Base-by-base conservation (phyloP, 495 filamentous ascomycete species). In the Cryomyces antarcticus region DNA sequence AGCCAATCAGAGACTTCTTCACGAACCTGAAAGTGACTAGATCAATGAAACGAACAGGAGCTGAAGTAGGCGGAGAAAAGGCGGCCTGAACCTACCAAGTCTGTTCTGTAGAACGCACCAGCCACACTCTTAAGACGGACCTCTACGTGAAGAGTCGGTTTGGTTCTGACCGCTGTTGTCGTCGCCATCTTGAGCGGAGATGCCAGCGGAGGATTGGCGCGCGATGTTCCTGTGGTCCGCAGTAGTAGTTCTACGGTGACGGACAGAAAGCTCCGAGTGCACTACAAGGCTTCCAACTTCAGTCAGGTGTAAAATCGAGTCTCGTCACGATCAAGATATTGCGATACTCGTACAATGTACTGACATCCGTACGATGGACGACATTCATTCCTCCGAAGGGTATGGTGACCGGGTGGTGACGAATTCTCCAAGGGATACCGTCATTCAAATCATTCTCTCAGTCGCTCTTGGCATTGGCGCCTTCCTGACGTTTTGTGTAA, bases 401-500 rank as follows among this genome's bases (percentile, higher is more conserved):
- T 41, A 42, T n/a, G 45, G 42, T 9, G 43, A 45, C 38, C 37
- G 52, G 4, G 40, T 43, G 4, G 59, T 56, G 30, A 59, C 54
- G 7, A 52, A 49, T 12, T 57, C 61, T 27, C 62, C 65, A 11
- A 61, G 71, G 27, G 72, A 78, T 56, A 59, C 73, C 12, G 62
- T 52, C 41, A 75, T 74, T 29, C 76, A 80, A 48, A 61, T 73
- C 27, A 60, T 67, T 31, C 60, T 80, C 30, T 79, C 75, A 38
- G 55, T 66, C 33, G 60, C 62, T 12, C 49, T 80, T 4, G 76
- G 76, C 4, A 43, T 76, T 17, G 49, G 55, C 27, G 75, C 76
- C 27, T 80, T 80, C 51, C 38, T 78, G 12, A 56, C 68, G 4
- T 80, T 80, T 45, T 80, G 76, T 56, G 71, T 77, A 64, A 41